Base-by-base conservation (phyloP, 2,329 filamentous ascomycete species). In the Talaromyces sp. region DNA sequence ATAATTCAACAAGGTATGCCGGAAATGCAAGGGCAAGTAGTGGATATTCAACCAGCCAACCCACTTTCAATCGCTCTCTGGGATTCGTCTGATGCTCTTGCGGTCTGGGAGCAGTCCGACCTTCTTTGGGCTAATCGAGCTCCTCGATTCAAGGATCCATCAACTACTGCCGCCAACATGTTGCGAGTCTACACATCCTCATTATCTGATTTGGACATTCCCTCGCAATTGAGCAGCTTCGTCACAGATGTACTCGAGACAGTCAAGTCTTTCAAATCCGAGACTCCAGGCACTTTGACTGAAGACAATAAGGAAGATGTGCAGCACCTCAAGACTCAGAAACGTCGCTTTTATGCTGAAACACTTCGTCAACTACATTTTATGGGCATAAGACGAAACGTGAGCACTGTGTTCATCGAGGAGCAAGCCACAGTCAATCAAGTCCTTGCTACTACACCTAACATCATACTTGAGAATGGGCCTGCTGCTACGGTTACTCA, bases 331-430 rank as follows among this genome's bases (percentile, higher is more conserved):
- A 98, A 97, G 81, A 88, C 87, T 2, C 87, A 92, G 71, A 99
- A 99, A 79, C 88, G 92, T 50, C 93, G 93, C 70, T 84, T 98
- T 14, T 95, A 96, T 71, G 91, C 92, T 0, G 94, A 98, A 70
- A 93, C 91, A 0, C 81, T 99, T 68, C 93, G 91, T 72, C 87
- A 88, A 24, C 81, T 97, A 33, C 88, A 92, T 41, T 86, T 89
- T 65, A 98, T 99, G 94, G 95, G 95, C 3, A 86, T 99, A 71
- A 90, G 89, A 71, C 88, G 89, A 61, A 97, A 97, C 73, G 82
- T 96, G 16, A 88, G 90, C 68, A 88, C 87, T 14, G 87, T 91
- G 72, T 83, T 89, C 50, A 82, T 98, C 19, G 84, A 85, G 45
- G 87, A 87, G 62, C 95, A 99, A 76, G 83, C 85, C 33, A 90